Conservation (phyloP, 345 rosid species). For the Carallia brachiata region DNA sequence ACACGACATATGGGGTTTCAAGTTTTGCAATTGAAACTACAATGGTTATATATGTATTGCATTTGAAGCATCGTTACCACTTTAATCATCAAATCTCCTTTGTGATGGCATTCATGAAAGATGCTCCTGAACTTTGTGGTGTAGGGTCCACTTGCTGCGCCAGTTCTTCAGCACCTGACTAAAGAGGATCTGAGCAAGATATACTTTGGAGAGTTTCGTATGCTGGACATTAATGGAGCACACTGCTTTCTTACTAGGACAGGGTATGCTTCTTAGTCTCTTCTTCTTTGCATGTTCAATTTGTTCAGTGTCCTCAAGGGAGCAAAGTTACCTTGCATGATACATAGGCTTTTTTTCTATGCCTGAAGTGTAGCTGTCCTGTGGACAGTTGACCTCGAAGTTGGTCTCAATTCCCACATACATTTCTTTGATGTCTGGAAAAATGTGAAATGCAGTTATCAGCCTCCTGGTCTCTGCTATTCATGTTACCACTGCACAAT, state of each 20-base stretch:
- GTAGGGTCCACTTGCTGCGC: conserved; percentile 95
- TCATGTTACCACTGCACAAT: background rate
- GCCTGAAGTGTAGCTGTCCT: no score
- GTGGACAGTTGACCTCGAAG: no score
- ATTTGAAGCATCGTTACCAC: no score
- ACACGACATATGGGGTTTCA: no score
- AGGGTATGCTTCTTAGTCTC: conserved; percentile 53
- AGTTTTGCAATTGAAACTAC: no score
- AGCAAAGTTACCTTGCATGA: background rate
- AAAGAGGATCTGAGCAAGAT: conserved; percentile 90
- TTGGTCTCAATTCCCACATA: no score
- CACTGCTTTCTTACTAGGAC: conserved; percentile 90
- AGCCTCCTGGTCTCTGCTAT: background rate
- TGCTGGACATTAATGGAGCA: conserved; percentile 76
- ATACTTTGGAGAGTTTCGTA: conserved; percentile 87
- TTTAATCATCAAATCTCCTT: background rate
- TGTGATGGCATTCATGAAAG: background rate
- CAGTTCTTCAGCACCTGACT: conserved; percentile 83
- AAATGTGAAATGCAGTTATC: no score
- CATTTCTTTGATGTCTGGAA: no score
- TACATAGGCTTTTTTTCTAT: background rate
- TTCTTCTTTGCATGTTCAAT: background rate
- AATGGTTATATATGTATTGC: no score
- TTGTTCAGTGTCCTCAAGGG: background rate
- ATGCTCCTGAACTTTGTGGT: conserved; percentile 14